phyloP scores from a whole-genome alignment of 768 basidiomycete genomes.

The Hortiboletus flavorubellus region DNA sequence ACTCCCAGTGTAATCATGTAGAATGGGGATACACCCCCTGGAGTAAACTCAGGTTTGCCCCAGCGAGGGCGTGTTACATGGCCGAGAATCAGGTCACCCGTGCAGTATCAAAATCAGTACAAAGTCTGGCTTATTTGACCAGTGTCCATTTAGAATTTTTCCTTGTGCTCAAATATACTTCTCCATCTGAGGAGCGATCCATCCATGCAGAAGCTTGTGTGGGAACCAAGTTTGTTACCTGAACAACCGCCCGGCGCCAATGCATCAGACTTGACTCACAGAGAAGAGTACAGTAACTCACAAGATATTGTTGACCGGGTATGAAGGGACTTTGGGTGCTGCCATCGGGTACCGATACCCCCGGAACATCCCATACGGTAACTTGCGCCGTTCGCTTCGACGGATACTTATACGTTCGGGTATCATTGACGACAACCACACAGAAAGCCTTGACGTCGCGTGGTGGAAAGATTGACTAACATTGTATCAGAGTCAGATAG shows the following conservation, averaged over 20 bases:
- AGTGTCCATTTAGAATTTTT: slow-evolving; percentile 63
- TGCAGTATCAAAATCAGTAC: background rate
- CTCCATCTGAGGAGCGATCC: slow-evolving; percentile 51
- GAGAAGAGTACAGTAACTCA: slow-evolving; percentile 32
- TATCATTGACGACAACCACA: slow-evolving; percentile 66
- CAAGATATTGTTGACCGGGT: slow-evolving; percentile 66
- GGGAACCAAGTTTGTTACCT: slow-evolving; percentile 67
- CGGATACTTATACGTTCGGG: slow-evolving; percentile 47
- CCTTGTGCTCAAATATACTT: slow-evolving; percentile 68
- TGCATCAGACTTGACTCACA: background rate
- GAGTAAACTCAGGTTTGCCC: too few species aligned
- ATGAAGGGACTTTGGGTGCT: slow-evolving; percentile 48
- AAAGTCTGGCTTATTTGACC: slow-evolving; percentile 8
- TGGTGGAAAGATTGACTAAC: slow-evolving; percentile 60
- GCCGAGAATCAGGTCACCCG: background rate
- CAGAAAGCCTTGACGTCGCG: slow-evolving; percentile 76
- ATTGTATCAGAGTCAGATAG: slow-evolving; percentile 1
- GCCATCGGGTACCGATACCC: slow-evolving; percentile 49
- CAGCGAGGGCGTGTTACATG: background rate
- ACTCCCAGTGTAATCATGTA: background rate
- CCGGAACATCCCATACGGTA: slow-evolving; percentile 78
- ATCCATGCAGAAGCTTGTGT: slow-evolving; percentile 71
- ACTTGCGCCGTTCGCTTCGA: slow-evolving; percentile 66
- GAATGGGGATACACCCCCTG: background rate
- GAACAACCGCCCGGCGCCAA: background rate